Evolutionary conservation across 208 protist species (phyloP).

Genomic region (Kentomonas sorsogonicus): DNA sequence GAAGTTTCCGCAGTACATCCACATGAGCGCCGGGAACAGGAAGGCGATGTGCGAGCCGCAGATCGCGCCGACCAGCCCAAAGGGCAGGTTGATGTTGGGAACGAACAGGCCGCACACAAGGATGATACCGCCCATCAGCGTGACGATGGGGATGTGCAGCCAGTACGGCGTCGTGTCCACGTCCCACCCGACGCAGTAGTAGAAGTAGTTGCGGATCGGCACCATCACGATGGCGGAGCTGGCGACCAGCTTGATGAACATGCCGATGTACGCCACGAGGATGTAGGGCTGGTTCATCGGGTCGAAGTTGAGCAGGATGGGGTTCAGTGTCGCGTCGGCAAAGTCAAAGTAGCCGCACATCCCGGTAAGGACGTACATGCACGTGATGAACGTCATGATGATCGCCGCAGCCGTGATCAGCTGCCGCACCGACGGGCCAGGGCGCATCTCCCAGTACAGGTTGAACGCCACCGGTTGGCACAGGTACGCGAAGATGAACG

Average conservation of each 20-base stretch:
- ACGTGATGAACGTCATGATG: constrained; percentile 40
- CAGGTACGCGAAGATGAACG: constrained; percentile 67
- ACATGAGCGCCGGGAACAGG: constrained; percentile 64
- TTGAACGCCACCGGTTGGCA: constrained; percentile 54
- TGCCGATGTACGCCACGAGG: constrained; percentile 55
- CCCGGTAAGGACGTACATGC: constrained; percentile 54
- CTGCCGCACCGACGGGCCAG: constrained; percentile 18
- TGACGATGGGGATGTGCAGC: constrained; percentile 42
- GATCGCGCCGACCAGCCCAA: constrained; percentile 56
- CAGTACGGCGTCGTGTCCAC: constrained; percentile 54
- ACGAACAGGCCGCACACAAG: constrained; percentile 55
- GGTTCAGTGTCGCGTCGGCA: constrained; percentile 25
- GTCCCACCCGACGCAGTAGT: constrained; percentile 45
- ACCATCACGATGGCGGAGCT: constrained; percentile 58
- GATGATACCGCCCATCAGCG: constrained; percentile 20
- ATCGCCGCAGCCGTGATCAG: constrained; percentile 38
- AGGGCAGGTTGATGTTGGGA: constrained; percentile 60
- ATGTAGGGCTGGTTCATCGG: constrained; percentile 45
- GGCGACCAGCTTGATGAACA: constrained; percentile 54
- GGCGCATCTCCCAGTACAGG: constrained; percentile 44
- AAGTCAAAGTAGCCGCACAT: constrained; percentile 79
- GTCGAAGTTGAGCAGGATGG: constrained; percentile 44
- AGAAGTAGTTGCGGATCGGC: constrained; percentile 42
- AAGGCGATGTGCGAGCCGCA: constrained; percentile 66
- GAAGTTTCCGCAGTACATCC: constrained; percentile 58